Percentiles rank a stretch among this genome's conserved stretches.
Conservation (phyloP, 2,329 filamentous ascomycete species). For the Epichloe typhina region DNA sequence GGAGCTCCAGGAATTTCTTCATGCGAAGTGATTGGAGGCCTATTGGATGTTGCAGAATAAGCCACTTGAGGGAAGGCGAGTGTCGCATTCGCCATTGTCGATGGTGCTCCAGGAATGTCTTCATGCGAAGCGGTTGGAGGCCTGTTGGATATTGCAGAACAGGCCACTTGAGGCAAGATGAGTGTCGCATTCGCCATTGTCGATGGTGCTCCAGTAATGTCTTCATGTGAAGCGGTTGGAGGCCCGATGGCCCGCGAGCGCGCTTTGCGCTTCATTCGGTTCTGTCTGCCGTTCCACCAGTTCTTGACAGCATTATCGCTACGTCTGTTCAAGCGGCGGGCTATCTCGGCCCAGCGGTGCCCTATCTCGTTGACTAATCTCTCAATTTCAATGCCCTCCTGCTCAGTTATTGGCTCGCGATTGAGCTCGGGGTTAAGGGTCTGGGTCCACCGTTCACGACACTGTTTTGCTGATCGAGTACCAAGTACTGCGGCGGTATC, state of each 20-base stretch:
- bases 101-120: neutral
- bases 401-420: slow-evolving; percentile 57
- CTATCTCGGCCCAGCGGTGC: slow-evolving; percentile 89
- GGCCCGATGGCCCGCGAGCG: neutral
- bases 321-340: slow-evolving; percentile 64
- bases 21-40: neutral
- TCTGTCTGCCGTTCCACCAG: slow-evolving; percentile 93
- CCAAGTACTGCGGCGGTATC: slow-evolving; percentile 64
- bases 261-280: slow-evolving; percentile 48
- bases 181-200: neutral
- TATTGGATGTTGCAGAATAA: no score
- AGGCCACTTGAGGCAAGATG: neutral
- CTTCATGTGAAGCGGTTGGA: neutral
- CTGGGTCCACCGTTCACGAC: slow-evolving; percentile 85
- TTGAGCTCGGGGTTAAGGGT: slow-evolving; percentile 71
- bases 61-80: neutral
- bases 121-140: neutral
- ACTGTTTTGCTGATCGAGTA: slow-evolving; percentile 82
- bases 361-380: slow-evolving; percentile 64
- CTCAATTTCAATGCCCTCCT: slow-evolving; percentile 64
- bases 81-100: neutral
- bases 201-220: neutral
- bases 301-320: slow-evolving; percentile 97
- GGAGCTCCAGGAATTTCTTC: neutral
- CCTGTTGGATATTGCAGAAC: no score